A percentile compares a stretch with the other conserved stretches of the same genome.
These are phyloP conservation scores for Beta corolliflora DNA, from an alignment of 179 eudicot species.

Conservation along the genomic window DNA sequence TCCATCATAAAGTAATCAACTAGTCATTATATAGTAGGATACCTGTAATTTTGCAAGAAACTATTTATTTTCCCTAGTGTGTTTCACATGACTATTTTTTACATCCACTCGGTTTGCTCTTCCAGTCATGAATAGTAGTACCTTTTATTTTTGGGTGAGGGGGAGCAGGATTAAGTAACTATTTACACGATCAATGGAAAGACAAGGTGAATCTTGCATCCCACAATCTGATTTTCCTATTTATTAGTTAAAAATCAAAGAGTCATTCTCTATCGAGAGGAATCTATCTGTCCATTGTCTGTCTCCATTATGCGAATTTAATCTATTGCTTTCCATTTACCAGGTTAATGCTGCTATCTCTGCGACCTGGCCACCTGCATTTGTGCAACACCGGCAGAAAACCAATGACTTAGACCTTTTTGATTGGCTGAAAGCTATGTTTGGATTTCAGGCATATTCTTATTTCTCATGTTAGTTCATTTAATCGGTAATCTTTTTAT, in stretches of 20 bases:
- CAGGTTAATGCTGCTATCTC: slow-evolving; percentile 93
- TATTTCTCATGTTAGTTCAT: too few species aligned
- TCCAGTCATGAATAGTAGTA: too few species aligned
- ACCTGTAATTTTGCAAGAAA: too few species aligned
- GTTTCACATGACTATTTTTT: too few species aligned
- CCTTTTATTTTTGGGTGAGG: too few species aligned
- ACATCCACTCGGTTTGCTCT: too few species aligned
- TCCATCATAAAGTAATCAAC: too few species aligned
- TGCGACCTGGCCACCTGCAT: slow-evolving; percentile 82
- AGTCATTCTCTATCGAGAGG: background rate
- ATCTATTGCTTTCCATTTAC: slow-evolving; percentile 5
- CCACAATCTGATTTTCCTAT: background rate
- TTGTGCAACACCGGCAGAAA: slow-evolving; percentile 74
- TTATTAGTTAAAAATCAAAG: background rate
- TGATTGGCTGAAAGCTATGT: slow-evolving; percentile 97
- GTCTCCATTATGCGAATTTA: slow-evolving; percentile 1
- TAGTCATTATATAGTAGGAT: too few species aligned
- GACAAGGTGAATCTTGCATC: background rate
- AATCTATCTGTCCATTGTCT: background rate
- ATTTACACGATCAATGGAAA: background rate
- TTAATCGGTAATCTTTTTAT: too few species aligned
- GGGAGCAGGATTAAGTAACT: too few species aligned
- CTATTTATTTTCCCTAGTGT: too few species aligned
- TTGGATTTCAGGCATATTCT: slow-evolving; percentile 89
- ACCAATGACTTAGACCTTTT: slow-evolving; percentile 85